Percentiles rank a stretch among this genome's conserved stretches.
These are phyloP conservation scores for Xylariales sp. DNA, from an alignment of 2,329 filamentous ascomycete genomes.

Conservation along the genomic window DNA sequence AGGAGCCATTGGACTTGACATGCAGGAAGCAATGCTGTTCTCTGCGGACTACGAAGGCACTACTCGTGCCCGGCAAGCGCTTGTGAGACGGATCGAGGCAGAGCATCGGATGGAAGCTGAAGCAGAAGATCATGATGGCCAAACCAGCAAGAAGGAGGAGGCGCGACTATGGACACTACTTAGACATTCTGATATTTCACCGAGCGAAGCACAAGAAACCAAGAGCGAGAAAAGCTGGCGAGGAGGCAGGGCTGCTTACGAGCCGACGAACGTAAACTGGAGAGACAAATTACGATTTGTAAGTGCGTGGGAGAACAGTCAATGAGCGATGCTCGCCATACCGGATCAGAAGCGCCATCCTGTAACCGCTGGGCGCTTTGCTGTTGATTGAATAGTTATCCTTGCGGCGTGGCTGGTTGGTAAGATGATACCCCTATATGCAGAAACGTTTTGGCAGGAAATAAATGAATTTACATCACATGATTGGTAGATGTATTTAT, in stretches of 20 bases:
- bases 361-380: too few species aligned
- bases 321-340: too few species aligned
- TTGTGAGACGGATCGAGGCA: conserved; percentile 14
- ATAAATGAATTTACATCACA: too few species aligned
- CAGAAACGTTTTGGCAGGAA: too few species aligned
- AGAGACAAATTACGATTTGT: conserved; percentile 3
- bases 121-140: conserved; percentile 16
- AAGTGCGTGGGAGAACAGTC: conserved; percentile 7
- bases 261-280: conserved; percentile 1
- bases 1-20: conserved; percentile 8
- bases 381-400: too few species aligned
- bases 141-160: conserved; percentile 17
- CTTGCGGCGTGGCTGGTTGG: too few species aligned
- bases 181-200: conserved; percentile 1
- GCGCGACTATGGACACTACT: conserved; percentile 18
- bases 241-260: not conserved
- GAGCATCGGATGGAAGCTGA: conserved; percentile 21
- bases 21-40: conserved; percentile 20
- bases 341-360: too few species aligned
- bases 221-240: not conserved
- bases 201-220: not conserved
- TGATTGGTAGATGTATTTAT: too few species aligned
- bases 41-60: conserved; percentile 11
- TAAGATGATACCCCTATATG: too few species aligned
- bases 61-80: conserved; percentile 10